Conservation (phyloP, 2,329 filamentous ascomycete genomes). For the Aspergillus texensis region DNA sequence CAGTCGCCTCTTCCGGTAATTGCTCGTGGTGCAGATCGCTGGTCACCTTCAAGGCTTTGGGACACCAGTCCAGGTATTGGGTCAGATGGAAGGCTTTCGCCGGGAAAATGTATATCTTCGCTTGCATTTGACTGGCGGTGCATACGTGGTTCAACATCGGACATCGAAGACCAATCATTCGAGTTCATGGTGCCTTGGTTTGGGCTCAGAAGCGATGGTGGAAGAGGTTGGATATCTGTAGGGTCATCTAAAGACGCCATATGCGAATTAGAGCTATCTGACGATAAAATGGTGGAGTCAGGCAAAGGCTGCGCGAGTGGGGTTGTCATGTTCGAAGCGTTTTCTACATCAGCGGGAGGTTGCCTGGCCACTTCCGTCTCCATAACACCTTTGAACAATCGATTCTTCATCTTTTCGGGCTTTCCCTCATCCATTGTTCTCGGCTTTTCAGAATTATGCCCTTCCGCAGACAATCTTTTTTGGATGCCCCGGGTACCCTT, state of each 20-base stretch:
- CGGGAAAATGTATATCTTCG: slow-evolving; percentile 24
- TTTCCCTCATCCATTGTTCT: slow-evolving; percentile 34
- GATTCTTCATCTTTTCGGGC: slow-evolving; percentile 44
- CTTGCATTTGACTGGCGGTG: slow-evolving; percentile 29
- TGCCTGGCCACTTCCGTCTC: slow-evolving; percentile 38
- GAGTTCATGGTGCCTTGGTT: slow-evolving; percentile 31
- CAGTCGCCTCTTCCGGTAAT: slow-evolving; percentile 43
- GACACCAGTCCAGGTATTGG: slow-evolving; percentile 25
- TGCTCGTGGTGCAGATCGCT: slow-evolving; percentile 45
- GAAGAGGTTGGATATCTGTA: slow-evolving; percentile 44
- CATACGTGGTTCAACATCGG: slow-evolving; percentile 26
- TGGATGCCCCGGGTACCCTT: slow-evolving; percentile 24
- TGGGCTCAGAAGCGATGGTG: slow-evolving; percentile 46
- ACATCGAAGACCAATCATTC: slow-evolving; percentile 34
- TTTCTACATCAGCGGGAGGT: slow-evolving; percentile 45
- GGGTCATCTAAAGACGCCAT: slow-evolving; percentile 36
- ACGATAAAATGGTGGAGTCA: slow-evolving; percentile 40
- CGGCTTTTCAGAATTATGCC: slow-evolving; percentile 27
- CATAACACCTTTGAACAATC: slow-evolving; percentile 47
- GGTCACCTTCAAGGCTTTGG: slow-evolving; percentile 30
- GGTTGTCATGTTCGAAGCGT: slow-evolving; percentile 59
- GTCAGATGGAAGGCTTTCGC: slow-evolving; percentile 27
- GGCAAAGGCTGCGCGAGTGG: slow-evolving; percentile 56
- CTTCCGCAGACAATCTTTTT: slow-evolving; percentile 36
- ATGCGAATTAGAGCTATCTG: slow-evolving; percentile 31